Conservation (phyloP, 108 stramenopile species). For the Mayamaea pseudoterrestris region DNA sequence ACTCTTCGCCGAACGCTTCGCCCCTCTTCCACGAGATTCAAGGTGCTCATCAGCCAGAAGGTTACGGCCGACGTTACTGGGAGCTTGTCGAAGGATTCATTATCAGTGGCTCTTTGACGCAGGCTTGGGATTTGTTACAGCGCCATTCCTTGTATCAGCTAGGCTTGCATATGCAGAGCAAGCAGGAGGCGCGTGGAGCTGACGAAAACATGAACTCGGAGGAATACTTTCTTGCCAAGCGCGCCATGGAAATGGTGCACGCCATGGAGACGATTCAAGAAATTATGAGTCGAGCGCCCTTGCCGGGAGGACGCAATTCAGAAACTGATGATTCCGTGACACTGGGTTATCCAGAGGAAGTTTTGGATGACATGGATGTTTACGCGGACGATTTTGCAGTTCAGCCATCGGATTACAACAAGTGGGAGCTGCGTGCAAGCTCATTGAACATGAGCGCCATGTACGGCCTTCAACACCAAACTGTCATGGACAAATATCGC, state of each 20-base stretch:
- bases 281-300: slow-evolving; percentile 53
- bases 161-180: too few species aligned
- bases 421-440: slow-evolving; percentile 76
- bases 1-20: too few species aligned
- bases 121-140: slow-evolving; percentile 57
- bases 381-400: slow-evolving; percentile 7
- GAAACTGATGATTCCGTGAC: slow-evolving; percentile 25
- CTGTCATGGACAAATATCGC: slow-evolving; percentile 15
- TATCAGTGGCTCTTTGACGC: slow-evolving; percentile 31
- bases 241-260: slow-evolving; percentile 10
- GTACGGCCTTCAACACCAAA: neutral
- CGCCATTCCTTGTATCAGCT: slow-evolving; percentile 50
- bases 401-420: slow-evolving; percentile 23
- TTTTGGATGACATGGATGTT: slow-evolving; percentile 5
- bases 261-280: slow-evolving; percentile 38
- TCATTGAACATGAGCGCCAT: slow-evolving; percentile 1
- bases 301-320: slow-evolving; percentile 62
- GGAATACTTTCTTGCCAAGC: slow-evolving; percentile 9
- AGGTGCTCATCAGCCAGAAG: slow-evolving; percentile 45
- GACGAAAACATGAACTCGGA: slow-evolving; percentile 6
- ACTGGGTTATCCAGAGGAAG: slow-evolving; percentile 15
- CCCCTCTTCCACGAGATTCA: slow-evolving; percentile 14
- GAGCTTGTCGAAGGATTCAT: slow-evolving; percentile 26
- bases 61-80: slow-evolving; percentile 46
- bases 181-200: neutral